These are phyloP conservation scores for Carex kokanica DNA, from an alignment of 176 grass and related monocot genomes.

Conservation along the genomic window DNA sequence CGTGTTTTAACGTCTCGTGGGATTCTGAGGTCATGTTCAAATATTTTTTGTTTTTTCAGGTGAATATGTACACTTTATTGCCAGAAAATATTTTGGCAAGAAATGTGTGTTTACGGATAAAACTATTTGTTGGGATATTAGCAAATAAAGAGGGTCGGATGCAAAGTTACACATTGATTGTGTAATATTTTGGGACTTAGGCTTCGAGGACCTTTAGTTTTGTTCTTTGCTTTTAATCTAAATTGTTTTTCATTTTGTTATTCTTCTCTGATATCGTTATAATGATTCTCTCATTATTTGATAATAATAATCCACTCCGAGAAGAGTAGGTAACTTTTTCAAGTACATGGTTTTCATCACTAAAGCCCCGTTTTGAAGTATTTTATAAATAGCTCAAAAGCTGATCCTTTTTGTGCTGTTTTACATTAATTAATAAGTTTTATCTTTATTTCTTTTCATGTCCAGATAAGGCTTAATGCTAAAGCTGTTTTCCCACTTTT, in stretches of 20 bases:
- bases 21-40: not conserved
- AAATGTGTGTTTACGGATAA: not conserved
- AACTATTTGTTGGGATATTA: not conserved
- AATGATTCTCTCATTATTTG: not conserved
- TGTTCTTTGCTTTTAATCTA: not conserved
- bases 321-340: not conserved
- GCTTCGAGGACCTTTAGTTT: not conserved
- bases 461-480: conserved; percentile 17
- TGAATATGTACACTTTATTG: not conserved
- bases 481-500: conserved; percentile 12
- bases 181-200: not conserved
- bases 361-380: conserved; percentile 1
- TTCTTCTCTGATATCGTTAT: not conserved
- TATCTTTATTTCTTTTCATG: conserved; percentile 4
- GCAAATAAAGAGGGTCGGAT: not conserved
- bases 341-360: conserved; percentile 16
- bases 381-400: conserved; percentile 11
- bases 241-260: not conserved
- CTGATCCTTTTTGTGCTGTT: conserved; percentile 17
- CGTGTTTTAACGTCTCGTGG: not conserved
- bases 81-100: not conserved
- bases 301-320: conserved; percentile 11
- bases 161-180: not conserved
- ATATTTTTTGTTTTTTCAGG: not conserved
- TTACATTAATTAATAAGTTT: conserved; percentile 3